Percentiles rank a stretch among this genome's conserved stretches.
phyloP scores from a whole-genome alignment of 768 basidiomycete species.

The Auricularia auricula-judae region DNA sequence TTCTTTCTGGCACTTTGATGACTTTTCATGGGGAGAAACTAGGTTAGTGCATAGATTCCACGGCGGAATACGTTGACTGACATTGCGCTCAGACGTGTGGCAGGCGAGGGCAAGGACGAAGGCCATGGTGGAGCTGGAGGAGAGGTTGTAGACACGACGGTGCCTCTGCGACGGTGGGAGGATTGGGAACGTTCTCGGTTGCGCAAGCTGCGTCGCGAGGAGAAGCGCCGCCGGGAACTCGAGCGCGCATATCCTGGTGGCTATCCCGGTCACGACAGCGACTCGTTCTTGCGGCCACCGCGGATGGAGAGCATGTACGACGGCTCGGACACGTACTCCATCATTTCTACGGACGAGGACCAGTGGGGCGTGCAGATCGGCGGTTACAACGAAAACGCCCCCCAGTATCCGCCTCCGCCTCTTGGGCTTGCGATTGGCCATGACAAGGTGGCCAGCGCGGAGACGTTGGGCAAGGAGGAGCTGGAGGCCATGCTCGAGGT shows the following conservation, averaged over 20 bases:
- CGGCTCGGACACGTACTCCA: constrained; percentile 69
- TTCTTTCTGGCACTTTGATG: constrained; percentile 99
- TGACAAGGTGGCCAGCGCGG: constrained; percentile 21
- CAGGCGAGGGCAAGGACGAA: constrained; percentile 73
- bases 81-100: constrained; percentile 63
- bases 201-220: constrained; percentile 82
- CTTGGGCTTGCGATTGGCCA: constrained; percentile 46
- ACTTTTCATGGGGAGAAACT: constrained; percentile 99
- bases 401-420: constrained; percentile 76
- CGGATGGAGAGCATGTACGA: constrained; percentile 42
- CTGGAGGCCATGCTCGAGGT: constrained; percentile 86
- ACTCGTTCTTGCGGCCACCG: constrained; percentile 26
- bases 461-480: constrained; percentile 56
- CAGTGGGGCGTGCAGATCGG: constrained; percentile 95
- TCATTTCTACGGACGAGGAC: constrained; percentile 85
- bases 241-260: constrained; percentile 68
- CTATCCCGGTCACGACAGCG: constrained; percentile 49
- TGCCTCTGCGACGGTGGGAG: constrained; percentile 98
- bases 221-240: constrained; percentile 67
- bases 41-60: constrained; percentile 39
- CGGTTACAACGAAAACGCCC: constrained; percentile 80
- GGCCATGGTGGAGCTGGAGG: constrained; percentile 64
- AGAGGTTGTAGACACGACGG: constrained; percentile 38
- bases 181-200: constrained; percentile 97
- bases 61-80: constrained; percentile 6